Percentiles rank a stretch among this genome's conserved stretches.
These are phyloP conservation scores for Aspergillus leporis DNA, from an alignment of 495 filamentous ascomycete genomes.

Conservation along the genomic window DNA sequence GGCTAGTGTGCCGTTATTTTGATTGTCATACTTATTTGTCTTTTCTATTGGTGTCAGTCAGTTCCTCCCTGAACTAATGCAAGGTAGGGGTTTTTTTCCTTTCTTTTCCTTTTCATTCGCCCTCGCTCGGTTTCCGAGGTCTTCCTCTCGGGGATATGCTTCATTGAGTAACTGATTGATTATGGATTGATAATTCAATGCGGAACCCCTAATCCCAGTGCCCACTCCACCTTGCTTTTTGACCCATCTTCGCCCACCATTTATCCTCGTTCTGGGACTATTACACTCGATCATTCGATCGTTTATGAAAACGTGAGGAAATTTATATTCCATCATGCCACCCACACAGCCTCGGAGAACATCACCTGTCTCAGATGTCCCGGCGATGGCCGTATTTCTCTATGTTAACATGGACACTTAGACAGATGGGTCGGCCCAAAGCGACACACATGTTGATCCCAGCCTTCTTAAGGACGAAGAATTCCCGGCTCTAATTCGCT, in stretches of 20 bases:
- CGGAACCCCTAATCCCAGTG: neutral
- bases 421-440: neutral
- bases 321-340: constrained; percentile 4
- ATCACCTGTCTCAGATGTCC: constrained; percentile 5
- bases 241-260: neutral
- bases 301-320: neutral
- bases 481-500: neutral
- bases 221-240: neutral
- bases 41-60: neutral
- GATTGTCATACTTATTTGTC: neutral
- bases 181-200: constrained; percentile 19
- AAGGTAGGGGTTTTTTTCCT: neutral
- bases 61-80: neutral
- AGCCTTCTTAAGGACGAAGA: neutral
- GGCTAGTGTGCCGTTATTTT: neutral
- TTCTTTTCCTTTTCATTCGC: neutral
- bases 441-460: neutral
- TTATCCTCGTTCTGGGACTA: neutral
- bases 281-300: neutral
- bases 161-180: constrained; percentile 17
- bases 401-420: neutral
- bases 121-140: constrained; percentile 8
- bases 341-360: neutral
- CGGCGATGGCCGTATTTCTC: constrained; percentile 9
- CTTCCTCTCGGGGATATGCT: constrained; percentile 10